phyloP scores from a whole-genome alignment of 1,284 basidiomycete genomes.

The Cutaneotrichosporon mucoides region DNA sequence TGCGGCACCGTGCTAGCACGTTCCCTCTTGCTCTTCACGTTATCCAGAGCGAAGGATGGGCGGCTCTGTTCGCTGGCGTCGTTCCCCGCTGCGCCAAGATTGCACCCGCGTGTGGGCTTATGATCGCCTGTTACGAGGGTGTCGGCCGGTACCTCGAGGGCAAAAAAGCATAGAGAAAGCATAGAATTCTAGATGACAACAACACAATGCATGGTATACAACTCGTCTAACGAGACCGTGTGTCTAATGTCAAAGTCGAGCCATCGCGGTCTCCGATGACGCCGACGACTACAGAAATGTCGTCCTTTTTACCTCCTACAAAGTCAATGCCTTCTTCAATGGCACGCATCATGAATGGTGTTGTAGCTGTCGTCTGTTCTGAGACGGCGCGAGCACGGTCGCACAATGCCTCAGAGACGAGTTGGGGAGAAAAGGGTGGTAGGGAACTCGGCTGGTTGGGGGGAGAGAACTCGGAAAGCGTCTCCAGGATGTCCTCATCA shows the following conservation, averaged over 20 bases:
- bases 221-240: slow-evolving; percentile 6
- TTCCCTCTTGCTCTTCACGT: slow-evolving; percentile 66
- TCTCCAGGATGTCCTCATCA: slow-evolving; percentile 90
- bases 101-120: slow-evolving; percentile 87
- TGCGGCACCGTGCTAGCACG: slow-evolving; percentile 49
- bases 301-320: slow-evolving; percentile 49
- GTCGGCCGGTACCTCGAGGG: slow-evolving; percentile 46
- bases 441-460: slow-evolving; percentile 22
- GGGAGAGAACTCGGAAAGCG: slow-evolving; percentile 66
- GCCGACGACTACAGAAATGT: slow-evolving; percentile 47
- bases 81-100: slow-evolving; percentile 89
- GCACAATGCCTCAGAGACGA: slow-evolving; percentile 54
- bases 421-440: slow-evolving; percentile 52
- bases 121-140: slow-evolving; percentile 87
- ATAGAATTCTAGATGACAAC: slow-evolving; percentile 6
- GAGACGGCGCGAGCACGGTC: slow-evolving; percentile 53
- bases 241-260: slow-evolving; percentile 13
- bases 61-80: slow-evolving; percentile 78
- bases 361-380: slow-evolving; percentile 52
- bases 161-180: background rate
- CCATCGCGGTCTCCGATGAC: slow-evolving; percentile 40
- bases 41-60: slow-evolving; percentile 68
- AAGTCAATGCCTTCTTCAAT: slow-evolving; percentile 56
- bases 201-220: slow-evolving; percentile 21
- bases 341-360: slow-evolving; percentile 56